Base-by-base conservation (phyloP, 495 filamentous ascomycete genomes). In the Copromyces sp. region DNA sequence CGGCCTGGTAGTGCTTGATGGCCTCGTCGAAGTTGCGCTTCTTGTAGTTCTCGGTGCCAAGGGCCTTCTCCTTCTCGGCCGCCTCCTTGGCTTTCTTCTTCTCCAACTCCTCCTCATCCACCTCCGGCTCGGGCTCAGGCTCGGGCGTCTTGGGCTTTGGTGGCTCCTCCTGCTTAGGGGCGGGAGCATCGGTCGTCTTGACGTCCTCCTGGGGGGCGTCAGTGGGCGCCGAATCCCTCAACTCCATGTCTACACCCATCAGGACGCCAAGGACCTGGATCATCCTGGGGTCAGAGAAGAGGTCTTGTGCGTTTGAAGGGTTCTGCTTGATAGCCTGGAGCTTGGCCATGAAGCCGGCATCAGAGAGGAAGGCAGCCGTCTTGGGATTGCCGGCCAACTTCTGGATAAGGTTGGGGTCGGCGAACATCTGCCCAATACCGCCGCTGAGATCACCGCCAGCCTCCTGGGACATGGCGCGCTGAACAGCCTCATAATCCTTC, bases 41-140 rank as follows among this genome's bases (percentile, higher is more conserved):
- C 90, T 98, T 99, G 86, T 99, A 99, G 78, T 90, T 90, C 75
- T 97, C 93, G 37, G 94, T 99, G 71, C 95, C 95, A 68, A 97
- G 85, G 71, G 90, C 91, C 88, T 98, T 99, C 86, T 98, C 94
- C 71, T 93, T 91, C 76, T 99, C 95, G 69, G 93, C 95, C 42
- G 92, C 93, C 78, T 90, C 93, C 84, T 98, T 94, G 0, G 94
- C 94, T 86, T 96, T 91, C 82, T 90, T 91, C 84, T 93, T 92
- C 39, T 90, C 91, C 73, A 89, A 80, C 0, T 89, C 86, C 78
- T 98, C 95, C 77, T 97, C 93, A 76, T 96, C 92, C 76, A 90
- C 84, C 59, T 86, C 86, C 79, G 89, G 88, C 17, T 88, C 87
- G 0, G 88, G 84, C 75, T 88, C 89, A 17, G 89, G 87, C 77